Conservation (phyloP, 306 rosid genomes). For the Hylodesmum podocarpum region DNA sequence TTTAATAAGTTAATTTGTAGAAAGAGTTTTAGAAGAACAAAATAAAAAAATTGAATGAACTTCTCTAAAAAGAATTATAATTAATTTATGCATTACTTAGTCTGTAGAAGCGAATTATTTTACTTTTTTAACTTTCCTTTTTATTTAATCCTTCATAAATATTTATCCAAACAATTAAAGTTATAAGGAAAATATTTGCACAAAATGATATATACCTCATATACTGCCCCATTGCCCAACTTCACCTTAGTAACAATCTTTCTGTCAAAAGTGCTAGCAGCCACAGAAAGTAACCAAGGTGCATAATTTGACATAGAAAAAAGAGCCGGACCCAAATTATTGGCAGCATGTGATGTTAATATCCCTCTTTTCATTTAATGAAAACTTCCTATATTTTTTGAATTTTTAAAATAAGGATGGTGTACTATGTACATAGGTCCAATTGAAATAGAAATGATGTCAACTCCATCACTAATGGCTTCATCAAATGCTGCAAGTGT, state of each 20-base stretch:
- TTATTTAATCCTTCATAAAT: too few species aligned
- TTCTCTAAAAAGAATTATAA: too few species aligned
- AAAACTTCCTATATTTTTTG: constrained; percentile 52
- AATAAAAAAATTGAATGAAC: too few species aligned
- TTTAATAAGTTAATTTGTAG: too few species aligned
- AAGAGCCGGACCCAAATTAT: constrained; percentile 33
- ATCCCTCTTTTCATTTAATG: constrained; percentile 55
- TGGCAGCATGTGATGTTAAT: constrained; percentile 45
- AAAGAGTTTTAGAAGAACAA: too few species aligned
- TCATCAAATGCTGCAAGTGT: constrained; percentile 47
- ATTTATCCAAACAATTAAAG: too few species aligned
- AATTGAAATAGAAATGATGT: constrained; percentile 40
- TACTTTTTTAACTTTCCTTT: too few species aligned
- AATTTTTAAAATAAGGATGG: constrained; percentile 12
- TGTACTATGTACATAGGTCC: too few species aligned
- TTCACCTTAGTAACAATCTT: constrained; percentile 38
- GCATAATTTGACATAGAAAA: constrained; percentile 24
- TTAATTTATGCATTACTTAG: too few species aligned
- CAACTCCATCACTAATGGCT: constrained; percentile 59
- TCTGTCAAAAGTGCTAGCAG: constrained; percentile 48
- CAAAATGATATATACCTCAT: constrained; percentile 31
- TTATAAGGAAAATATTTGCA: too few species aligned
- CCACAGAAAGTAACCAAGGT: constrained; percentile 64
- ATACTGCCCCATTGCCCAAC: constrained; percentile 36
- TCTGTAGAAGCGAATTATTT: too few species aligned